Evolutionary conservation across 2,329 filamentous ascomycete genomes (phyloP).

Genomic region (Aspergillus neotritici): DNA sequence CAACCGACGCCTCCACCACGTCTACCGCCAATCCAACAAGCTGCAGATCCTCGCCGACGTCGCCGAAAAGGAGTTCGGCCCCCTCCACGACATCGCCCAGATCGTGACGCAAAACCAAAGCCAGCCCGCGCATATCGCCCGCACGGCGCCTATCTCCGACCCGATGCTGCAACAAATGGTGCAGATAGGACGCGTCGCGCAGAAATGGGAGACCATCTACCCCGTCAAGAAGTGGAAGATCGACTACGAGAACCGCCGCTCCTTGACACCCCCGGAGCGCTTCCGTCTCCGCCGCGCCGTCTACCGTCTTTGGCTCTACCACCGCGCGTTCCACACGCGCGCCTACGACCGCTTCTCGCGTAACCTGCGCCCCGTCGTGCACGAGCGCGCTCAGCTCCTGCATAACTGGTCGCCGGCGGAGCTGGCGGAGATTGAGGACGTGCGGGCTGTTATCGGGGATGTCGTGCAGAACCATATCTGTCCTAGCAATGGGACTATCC

Average conservation of each 20-base stretch:
- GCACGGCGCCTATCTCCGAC: conserved; percentile 49
- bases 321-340: conserved; percentile 53
- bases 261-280: conserved; percentile 47
- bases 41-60: conserved; percentile 50
- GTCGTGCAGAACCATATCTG: conserved; percentile 55
- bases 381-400: conserved; percentile 51
- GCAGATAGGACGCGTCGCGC: conserved; percentile 49
- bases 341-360: conserved; percentile 48
- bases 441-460: conserved; percentile 51
- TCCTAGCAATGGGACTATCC: conserved; percentile 56
- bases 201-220: conserved; percentile 57
- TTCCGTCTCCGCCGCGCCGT: conserved; percentile 51
- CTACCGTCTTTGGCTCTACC: conserved; percentile 58
- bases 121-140: conserved; percentile 52
- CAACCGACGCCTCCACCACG: conserved; percentile 49
- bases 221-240: conserved; percentile 59
- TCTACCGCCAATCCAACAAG: conserved; percentile 51
- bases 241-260: conserved; percentile 51
- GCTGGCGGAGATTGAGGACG: conserved; percentile 56
- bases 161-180: conserved; percentile 53
- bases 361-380: conserved; percentile 40
- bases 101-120: conserved; percentile 56
- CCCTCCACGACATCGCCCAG: conserved; percentile 54
- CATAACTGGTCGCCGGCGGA: conserved; percentile 55
- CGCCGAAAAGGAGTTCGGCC: conserved; percentile 53